Conservation (phyloP, 1,284 basidiomycete species). For the Puccinia brachypodii region DNA sequence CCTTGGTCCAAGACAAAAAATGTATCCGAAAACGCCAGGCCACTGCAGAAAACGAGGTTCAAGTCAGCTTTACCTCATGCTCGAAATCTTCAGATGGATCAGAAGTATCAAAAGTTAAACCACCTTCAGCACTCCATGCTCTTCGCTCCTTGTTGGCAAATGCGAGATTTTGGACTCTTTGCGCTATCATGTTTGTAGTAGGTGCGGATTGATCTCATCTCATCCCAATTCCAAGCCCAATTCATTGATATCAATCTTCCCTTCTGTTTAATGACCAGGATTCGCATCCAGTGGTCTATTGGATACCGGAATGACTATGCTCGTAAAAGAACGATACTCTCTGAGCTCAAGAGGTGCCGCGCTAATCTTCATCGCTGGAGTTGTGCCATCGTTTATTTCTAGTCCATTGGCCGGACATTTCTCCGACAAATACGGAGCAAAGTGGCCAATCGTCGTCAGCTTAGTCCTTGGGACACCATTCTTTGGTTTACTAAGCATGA, state of each 20-base stretch:
- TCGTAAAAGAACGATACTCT: neutral
- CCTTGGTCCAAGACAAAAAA: slow-evolving; percentile 25
- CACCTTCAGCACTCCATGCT: neutral
- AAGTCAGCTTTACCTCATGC: neutral
- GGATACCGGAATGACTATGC: slow-evolving; percentile 26
- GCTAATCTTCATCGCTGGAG: slow-evolving; percentile 18
- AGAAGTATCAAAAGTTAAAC: too few relatives aligned
- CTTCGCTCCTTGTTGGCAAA: slow-evolving; percentile 11
- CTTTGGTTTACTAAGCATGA: slow-evolving; percentile 15
- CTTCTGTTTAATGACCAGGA: neutral
- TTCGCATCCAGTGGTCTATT: slow-evolving; percentile 27
- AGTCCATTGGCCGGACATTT: too few relatives aligned
- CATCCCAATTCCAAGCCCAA: neutral
- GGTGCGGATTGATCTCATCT: slow-evolving; percentile 12
- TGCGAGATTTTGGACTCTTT: slow-evolving; percentile 21
- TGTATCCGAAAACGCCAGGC: neutral
- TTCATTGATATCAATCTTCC: neutral
- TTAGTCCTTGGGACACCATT: slow-evolving; percentile 5
- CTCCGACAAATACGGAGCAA: slow-evolving; percentile 15
- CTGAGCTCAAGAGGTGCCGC: slow-evolving; percentile 19
- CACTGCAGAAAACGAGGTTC: neutral
- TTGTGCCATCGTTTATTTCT: slow-evolving; percentile 29
- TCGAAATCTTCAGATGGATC: neutral
- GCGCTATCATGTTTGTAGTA: slow-evolving; percentile 11
- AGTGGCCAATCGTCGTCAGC: neutral